A percentile compares a stretch with the other conserved stretches of the same genome.
Evolutionary conservation across 1,284 basidiomycete genomes (phyloP).

Genomic region (Kalmanozyma brasiliensis): DNA sequence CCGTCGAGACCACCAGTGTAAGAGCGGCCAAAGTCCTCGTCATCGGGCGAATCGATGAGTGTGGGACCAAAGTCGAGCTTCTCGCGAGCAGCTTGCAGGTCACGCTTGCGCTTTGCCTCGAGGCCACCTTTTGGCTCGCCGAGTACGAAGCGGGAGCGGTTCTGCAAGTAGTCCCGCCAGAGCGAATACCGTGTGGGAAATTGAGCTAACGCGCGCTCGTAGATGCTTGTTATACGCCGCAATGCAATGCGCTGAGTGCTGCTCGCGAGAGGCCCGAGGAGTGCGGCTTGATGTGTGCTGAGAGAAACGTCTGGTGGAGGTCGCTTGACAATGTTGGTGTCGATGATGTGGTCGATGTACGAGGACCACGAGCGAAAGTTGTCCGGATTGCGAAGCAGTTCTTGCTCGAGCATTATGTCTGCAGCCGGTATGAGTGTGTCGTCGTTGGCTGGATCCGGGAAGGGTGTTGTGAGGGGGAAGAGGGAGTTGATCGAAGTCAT

Average conservation of each 20-base stretch:
- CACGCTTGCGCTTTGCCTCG: constrained; percentile 67
- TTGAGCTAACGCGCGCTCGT: constrained; percentile 87
- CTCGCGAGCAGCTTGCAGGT: constrained; percentile 69
- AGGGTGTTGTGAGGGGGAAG: constrained; percentile 85
- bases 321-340: constrained; percentile 72
- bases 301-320: constrained; percentile 65
- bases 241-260: constrained; percentile 79
- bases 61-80: constrained; percentile 73
- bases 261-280: constrained; percentile 74
- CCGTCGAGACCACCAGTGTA: constrained; percentile 89
- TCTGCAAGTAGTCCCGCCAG: constrained; percentile 90
- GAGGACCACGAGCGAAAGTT: constrained; percentile 92
- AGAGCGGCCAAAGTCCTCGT: constrained; percentile 76
- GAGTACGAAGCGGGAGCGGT: constrained; percentile 85
- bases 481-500: constrained; percentile 27
- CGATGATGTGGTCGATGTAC: constrained; percentile 82
- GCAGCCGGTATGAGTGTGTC: constrained; percentile 78
- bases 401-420: constrained; percentile 90
- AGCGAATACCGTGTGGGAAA: constrained; percentile 92
- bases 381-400: constrained; percentile 89
- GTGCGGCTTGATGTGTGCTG: constrained; percentile 69
- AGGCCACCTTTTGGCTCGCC: constrained; percentile 73
- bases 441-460: constrained; percentile 82
- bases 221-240: constrained; percentile 86
- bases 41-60: constrained; percentile 52